Base-by-base conservation (phyloP, 2,329 filamentous ascomycete species). In the Talaromyces sp. region DNA sequence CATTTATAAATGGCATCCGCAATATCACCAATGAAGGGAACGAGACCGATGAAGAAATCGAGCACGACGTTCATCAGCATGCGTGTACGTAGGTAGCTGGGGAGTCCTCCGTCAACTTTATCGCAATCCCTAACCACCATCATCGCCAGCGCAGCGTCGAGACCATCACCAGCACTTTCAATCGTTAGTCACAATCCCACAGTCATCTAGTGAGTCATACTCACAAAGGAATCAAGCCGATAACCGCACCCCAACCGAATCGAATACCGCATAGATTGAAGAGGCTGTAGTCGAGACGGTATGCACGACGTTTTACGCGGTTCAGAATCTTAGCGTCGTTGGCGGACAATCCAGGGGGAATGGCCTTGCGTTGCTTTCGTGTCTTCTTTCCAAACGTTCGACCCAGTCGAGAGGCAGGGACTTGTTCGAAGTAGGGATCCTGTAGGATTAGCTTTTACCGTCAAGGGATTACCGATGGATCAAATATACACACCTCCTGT, bases 391-490 rank as follows among this genome's bases (percentile, higher is more conserved):
- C 84, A 31, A 88, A 87, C 62, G 82, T 86, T 66, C 88, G 87
- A 69, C 87, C 80, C 48, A 90, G 82, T 68, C 87, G 85, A 9
- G 90, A 91, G 48, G 93, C 89, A 24, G 89, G 88, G 41, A 97
- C 88, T 70, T 88, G 84, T 76, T 96, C 92, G 72, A 93, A 96
- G 80, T 93, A 97, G 6, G 93, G 93, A 75, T 98, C 93, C 91
- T 97, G 72, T 11, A 60, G 60, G 57, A 14, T 63, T 35, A 63
- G 61, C 31, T 11, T 33, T 4, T 52, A 43, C 27, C 14, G 14
- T 11, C 33, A 54, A 41, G 47, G 60, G 22, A 9, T 11, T 8
- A 33, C 24, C 11, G 31, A 22, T 2, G 13, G 13, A 27, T 14
- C 27, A 33, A 47, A n/a, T 19, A 39, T 47, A 66, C 66, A 70